Percentiles rank a stretch among this genome's conserved stretches.
These are phyloP conservation scores for Ilex asprella DNA, from an alignment of 257 asterid species.

Conservation along the genomic window DNA sequence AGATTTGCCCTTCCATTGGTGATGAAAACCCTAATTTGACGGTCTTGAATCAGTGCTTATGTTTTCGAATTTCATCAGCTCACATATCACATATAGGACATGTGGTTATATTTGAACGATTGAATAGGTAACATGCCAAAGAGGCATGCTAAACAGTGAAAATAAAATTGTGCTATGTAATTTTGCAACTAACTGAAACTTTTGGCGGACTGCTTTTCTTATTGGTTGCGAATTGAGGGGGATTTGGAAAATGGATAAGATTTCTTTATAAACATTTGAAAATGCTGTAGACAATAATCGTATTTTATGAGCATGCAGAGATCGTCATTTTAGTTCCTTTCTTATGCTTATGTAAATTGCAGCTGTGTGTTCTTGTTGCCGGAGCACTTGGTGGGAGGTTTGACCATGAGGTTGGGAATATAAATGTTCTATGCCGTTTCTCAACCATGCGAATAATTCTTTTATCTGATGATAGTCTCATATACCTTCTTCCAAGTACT, in stretches of 20 bases:
- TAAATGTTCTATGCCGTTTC: slow-evolving; percentile 66
- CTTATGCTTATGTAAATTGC: slow-evolving; percentile 16
- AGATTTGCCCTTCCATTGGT: too few species aligned
- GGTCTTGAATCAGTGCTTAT: too few species aligned
- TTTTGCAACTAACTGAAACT: slow-evolving; percentile 4
- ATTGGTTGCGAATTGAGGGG: neutral
- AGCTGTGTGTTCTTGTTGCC: slow-evolving; percentile 75
- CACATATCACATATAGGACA: neutral
- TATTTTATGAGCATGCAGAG: neutral
- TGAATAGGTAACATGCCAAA: too few species aligned
- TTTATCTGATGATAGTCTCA: slow-evolving; percentile 80
- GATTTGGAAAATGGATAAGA: neutral
- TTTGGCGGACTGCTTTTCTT: too few species aligned
- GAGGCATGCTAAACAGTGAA: too few species aligned
- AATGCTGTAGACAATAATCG: neutral
- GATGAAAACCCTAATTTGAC: too few species aligned
- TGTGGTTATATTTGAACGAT: neutral
- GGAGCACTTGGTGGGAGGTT: slow-evolving; percentile 99
- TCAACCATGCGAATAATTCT: slow-evolving; percentile 55
- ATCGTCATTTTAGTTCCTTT: slow-evolving; percentile 3
- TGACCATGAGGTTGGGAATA: slow-evolving; percentile 89
- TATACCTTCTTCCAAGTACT: slow-evolving; percentile 72
- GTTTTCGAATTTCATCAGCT: too few species aligned
- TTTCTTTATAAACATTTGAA: neutral
- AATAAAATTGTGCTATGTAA: neutral